Evolutionary conservation across 495 filamentous ascomycete species (phyloP), one percentile per base, ranked within the genome.

Genomic region (Penicillium odoratum): DNA sequence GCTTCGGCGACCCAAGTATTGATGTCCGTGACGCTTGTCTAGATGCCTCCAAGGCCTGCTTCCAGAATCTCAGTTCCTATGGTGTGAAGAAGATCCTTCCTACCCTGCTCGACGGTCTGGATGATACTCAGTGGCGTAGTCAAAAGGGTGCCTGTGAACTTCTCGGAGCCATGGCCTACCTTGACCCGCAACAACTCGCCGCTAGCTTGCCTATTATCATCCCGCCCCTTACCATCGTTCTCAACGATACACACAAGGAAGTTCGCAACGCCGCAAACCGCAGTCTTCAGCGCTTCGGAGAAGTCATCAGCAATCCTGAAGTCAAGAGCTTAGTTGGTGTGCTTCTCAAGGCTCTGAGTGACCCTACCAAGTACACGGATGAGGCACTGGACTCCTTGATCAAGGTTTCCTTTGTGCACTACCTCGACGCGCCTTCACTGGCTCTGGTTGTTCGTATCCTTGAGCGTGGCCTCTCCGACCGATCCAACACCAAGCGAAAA

Each of bases 211-310:
- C 94, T 0, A 91, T 93, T 51, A 98, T 98, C 57, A 98, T 98
- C 60, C 94, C 94, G 25, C 93, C 95, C 7, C 79, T 98, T 55
- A 98, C 94, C 0, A 82, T 87, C 42, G 94, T 98, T 1, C 78
- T 98, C 44, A 98, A 96, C 62, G 94, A 98, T 74, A 97, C 91
- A 51, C 94, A 98, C 74, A 98, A 98, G 73, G 94, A 98, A 66
- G 94, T 98, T 11, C 83, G 94, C 56, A 75, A 81, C 26, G 91
- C 93, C 9, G 94, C 95, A 5, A 98, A 98, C 70, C 86, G 93
- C 63, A 96, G 91, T 74, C 81, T 98, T 69, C 93, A 98, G 76
- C 87, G 94, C 21, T 98, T 98, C 73, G 94, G 94, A 48, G 94
- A 98, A 61, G 95, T 98, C 57, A 98, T 98, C 73, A 94, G 84